Percentiles rank a stretch among this genome's conserved stretches.
Conservation (phyloP, 208 protist genomes). For the Crithidia fasciculata region DNA sequence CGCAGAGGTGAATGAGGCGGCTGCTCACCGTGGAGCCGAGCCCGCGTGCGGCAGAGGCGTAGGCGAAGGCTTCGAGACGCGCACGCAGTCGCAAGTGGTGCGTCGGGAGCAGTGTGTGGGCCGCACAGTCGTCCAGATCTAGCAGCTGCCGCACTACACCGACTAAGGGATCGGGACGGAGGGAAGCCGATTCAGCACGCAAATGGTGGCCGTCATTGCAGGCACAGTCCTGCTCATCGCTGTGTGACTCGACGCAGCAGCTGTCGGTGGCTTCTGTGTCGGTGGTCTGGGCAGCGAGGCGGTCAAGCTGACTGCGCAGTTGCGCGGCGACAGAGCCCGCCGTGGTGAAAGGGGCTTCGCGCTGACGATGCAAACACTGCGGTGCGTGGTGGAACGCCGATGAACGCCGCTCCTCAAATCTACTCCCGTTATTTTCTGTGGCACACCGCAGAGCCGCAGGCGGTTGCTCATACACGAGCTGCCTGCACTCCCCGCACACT, state of each 20-base stretch:
- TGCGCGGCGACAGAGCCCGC: neutral
- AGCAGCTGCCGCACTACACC: slow-evolving; percentile 47
- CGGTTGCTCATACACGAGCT: slow-evolving; percentile 40
- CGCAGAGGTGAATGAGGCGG: slow-evolving; percentile 47
- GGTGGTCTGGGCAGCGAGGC: neutral
- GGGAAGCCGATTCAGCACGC: too few species aligned
- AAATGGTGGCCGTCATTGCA: too few species aligned
- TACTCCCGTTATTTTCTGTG: too few species aligned
- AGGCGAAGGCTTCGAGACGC: slow-evolving; percentile 54
- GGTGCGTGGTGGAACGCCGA: slow-evolving; percentile 19
- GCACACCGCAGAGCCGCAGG: neutral
- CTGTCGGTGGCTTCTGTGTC: neutral
- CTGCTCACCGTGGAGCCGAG: slow-evolving; percentile 41
- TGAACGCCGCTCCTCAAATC: neutral
- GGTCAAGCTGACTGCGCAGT: slow-evolving; percentile 19
- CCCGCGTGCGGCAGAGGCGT: slow-evolving; percentile 31
- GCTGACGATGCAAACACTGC: slow-evolving; percentile 7
- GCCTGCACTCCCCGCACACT: slow-evolving; percentile 51
- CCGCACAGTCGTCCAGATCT: slow-evolving; percentile 42
- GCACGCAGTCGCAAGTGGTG: slow-evolving; percentile 58
- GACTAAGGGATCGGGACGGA: slow-evolving; percentile 13
- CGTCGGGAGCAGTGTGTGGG: slow-evolving; percentile 45
- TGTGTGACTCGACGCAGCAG: too few species aligned
- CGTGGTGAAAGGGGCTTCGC: neutral
- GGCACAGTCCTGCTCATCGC: too few species aligned